Percentiles rank a stretch among this genome's conserved stretches.
Evolutionary conservation across 2,329 filamentous ascomycete genomes (phyloP).

Genomic region (Fusarium sp.): DNA sequence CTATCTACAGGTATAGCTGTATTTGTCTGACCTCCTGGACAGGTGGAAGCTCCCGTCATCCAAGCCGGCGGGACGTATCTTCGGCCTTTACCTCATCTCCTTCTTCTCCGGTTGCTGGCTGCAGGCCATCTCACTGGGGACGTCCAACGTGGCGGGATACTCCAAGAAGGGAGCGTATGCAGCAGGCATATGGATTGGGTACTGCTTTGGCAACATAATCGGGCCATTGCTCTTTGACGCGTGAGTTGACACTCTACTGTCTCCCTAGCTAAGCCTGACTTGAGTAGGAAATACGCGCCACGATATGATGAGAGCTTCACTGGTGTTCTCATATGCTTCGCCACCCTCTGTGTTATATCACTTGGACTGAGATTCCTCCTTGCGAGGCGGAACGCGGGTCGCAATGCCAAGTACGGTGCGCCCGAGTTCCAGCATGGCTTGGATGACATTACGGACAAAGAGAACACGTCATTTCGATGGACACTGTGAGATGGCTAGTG

Average conservation of each 20-base stretch:
- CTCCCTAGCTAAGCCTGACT: neutral
- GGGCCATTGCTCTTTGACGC: neutral
- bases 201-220: neutral
- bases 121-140: neutral
- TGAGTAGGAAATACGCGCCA: neutral
- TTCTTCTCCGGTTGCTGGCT: neutral
- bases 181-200: neutral
- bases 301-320: neutral
- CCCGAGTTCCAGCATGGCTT: neutral
- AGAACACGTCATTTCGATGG: neutral
- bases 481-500: neutral
- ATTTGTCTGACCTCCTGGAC: neutral
- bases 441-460: neutral
- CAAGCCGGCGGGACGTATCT: neutral
- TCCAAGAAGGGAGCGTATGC: neutral
- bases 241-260: neutral
- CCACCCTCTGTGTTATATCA: neutral
- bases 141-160: neutral
- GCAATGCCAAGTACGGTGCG: neutral
- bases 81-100: neutral
- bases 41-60: neutral
- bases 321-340: neutral
- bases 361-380: neutral
- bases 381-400: neutral
- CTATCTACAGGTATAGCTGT: rapidly evolving